Percentiles rank a stretch among this genome's conserved stretches.
These are phyloP conservation scores for Cenchrus americanus DNA, from an alignment of 176 grass and related monocot genomes.

Conservation along the genomic window DNA sequence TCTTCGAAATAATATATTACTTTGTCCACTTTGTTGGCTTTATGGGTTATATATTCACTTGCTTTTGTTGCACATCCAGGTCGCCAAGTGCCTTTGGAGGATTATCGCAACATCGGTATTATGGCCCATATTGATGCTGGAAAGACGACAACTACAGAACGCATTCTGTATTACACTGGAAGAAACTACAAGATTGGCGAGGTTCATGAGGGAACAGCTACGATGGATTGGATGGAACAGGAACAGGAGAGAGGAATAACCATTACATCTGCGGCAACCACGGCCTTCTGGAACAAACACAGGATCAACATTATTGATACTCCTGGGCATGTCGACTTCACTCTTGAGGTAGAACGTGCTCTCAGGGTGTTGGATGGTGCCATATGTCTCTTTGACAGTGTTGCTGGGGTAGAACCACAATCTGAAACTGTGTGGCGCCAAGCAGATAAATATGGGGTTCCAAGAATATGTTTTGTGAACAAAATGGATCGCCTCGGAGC, in stretches of 20 bases:
- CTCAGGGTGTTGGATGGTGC: constrained; percentile 94
- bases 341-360: constrained; percentile 96
- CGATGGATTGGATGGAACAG: constrained; percentile 99
- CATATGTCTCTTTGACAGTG: constrained; percentile 98
- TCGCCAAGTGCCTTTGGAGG: constrained; percentile 63
- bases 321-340: constrained; percentile 97
- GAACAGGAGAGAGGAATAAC: constrained; percentile 98
- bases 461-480: constrained; percentile 96
- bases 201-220: constrained; percentile 96
- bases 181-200: constrained; percentile 98
- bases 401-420: constrained; percentile 97
- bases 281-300: constrained; percentile 95
- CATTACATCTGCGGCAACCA: constrained; percentile 97
- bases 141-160: constrained; percentile 98
- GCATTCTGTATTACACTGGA: constrained; percentile 93
- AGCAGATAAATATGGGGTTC: constrained; percentile 97
- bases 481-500: constrained; percentile 98
- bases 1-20: neutral
- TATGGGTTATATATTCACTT: constrained; percentile 34
- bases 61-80: constrained; percentile 37
- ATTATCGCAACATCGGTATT: constrained; percentile 99
- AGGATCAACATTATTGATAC: constrained; percentile 99
- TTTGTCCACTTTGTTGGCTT: constrained; percentile 5
- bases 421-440: constrained; percentile 99
- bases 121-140: constrained; percentile 99